Conservation (phyloP, 441 rosid species). For the Populus hybrid region DNA sequence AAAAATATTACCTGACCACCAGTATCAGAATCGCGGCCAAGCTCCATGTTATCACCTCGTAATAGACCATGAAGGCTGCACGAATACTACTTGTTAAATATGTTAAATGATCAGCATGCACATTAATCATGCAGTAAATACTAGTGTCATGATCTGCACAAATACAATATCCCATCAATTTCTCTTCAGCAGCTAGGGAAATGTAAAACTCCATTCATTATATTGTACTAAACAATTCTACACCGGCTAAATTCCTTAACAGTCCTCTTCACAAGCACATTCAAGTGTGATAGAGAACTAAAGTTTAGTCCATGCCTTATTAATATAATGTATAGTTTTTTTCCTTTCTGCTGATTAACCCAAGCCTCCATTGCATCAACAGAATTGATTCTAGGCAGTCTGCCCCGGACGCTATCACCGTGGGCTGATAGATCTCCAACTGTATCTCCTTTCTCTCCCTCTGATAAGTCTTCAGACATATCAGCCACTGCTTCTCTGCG, state of each 20-base stretch:
- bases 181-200: not conserved
- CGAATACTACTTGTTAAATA: conserved; percentile 32
- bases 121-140: conserved; percentile 15
- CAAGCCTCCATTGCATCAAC: conserved; percentile 91
- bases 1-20: conserved; percentile 82
- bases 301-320: conserved; percentile 65
- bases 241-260: not conserved
- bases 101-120: conserved; percentile 16
- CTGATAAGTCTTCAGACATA: conserved; percentile 85
- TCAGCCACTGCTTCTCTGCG: conserved; percentile 83
- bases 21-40: conserved; percentile 98
- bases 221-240: not conserved
- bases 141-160: conserved; percentile 9
- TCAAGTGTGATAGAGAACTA: conserved; percentile 21
- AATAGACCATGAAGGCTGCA: conserved; percentile 98
- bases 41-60: conserved; percentile 98
- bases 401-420: conserved; percentile 56
- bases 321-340: conserved; percentile 80
- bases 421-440: conserved; percentile 52
- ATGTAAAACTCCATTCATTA: not conserved
- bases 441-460: conserved; percentile 84
- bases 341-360: conserved; percentile 84
- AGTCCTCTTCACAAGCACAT: conserved; percentile 9
- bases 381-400: conserved; percentile 81
- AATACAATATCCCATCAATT: not conserved